Evolutionary conservation across 2,329 filamentous ascomycete genomes (phyloP).

Genomic region (Hypoxylon sp.): DNA sequence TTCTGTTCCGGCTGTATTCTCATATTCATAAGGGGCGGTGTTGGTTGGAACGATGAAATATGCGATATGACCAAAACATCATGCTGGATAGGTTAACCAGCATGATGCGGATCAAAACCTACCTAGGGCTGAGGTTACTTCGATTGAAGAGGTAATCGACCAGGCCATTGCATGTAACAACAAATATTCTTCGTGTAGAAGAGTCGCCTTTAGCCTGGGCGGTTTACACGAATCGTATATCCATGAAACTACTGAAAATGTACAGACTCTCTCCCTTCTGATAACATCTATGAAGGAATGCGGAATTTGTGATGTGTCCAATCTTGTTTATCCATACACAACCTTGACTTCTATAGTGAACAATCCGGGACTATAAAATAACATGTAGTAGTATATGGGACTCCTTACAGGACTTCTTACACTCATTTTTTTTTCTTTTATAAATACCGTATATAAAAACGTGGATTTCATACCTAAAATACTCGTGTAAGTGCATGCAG

Average conservation of each 20-base stretch:
- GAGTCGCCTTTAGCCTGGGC: conserved; percentile 8
- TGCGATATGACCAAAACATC: conserved; percentile 11
- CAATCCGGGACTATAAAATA: not conserved
- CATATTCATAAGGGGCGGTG: not conserved
- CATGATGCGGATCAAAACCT: conserved; percentile 12
- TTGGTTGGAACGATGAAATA: not conserved
- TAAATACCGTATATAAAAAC: too few relatives aligned
- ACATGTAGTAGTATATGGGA: too few relatives aligned
- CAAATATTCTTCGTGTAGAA: conserved; percentile 26
- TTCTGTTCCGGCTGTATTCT: not conserved
- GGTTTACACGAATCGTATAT: conserved; percentile 18
- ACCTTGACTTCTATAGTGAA: not conserved
- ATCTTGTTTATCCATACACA: not conserved
- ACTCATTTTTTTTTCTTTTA: too few relatives aligned
- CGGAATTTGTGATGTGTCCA: not conserved
- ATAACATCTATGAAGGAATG: not conserved
- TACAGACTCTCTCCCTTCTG: conserved; percentile 23
- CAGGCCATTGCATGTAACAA: conserved; percentile 43
- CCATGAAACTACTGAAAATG: conserved; percentile 19
- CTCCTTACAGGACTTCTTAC: too few relatives aligned
- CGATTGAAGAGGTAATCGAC: conserved; percentile 15
- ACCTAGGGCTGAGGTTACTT: conserved; percentile 17
- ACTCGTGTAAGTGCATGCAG: conserved; percentile 11
- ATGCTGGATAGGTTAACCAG: conserved; percentile 7
- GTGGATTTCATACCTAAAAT: conserved; percentile 3